Evolutionary conservation across 2,329 filamentous ascomycete genomes (phyloP), one percentile per base, ranked within the genome.

Genomic region (Septoria linicola): DNA sequence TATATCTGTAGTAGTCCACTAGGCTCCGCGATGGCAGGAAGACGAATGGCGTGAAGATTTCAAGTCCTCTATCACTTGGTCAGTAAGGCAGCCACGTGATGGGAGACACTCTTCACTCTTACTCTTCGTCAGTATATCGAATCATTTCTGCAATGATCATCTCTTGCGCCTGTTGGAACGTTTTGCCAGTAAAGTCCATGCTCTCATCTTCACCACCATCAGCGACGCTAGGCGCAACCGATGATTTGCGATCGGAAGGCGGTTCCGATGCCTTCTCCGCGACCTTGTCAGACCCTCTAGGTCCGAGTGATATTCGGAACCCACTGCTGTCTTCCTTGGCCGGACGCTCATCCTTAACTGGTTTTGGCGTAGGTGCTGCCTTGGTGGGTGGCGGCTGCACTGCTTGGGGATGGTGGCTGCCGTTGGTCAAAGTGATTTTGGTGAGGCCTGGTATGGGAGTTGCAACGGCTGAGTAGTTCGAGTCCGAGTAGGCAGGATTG

Each of bases 1-100:
- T 93, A 51, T 92, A 73, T 62, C 85, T 82, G 69, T 93, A 96
- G 69, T 96, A 96, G 63, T 96, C 90, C 61, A 84, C 88, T 37
- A 95, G 72, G 41, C 79, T 78, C 25, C 88, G 82, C 21, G 87
- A 80, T 0, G 90, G 90, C 21, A 95, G 77, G 62, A 87, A 87
- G 52, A 90, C 74, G 63, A 95, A 96, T 0, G 88, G 84, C 56
- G 83, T 81, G 32, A 83, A 81, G 47, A 86, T 87, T 41, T 87
- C 82, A 42, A 86, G 80, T 39, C 84, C 88, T 55, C 71, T 77
- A 34, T 58, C 25, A n/a, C 10, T 57, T 58, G 25, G 60, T 56
- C 30, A 47, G 31, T 14, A 17, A 16, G 4, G 23, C 16, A 20
- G 17, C 10, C 8, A 14, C 25, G 7, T 19, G 2, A 11, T 17